These are phyloP conservation scores for Aspergillus alliaceus DNA, from an alignment of 2,329 filamentous ascomycete genomes.

Conservation along the genomic window DNA sequence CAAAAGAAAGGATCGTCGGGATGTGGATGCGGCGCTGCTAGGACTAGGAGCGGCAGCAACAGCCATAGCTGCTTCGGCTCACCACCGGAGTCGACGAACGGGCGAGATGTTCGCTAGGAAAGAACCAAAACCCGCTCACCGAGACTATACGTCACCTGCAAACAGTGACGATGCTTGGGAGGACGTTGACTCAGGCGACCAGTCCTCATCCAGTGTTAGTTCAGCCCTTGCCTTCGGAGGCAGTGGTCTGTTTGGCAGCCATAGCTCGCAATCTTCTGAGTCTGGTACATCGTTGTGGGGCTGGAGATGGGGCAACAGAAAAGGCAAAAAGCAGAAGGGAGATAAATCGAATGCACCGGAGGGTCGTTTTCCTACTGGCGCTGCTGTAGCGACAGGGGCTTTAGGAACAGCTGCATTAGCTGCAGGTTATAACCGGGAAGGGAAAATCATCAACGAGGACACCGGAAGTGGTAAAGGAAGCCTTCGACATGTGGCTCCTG, in stretches of 20 bases:
- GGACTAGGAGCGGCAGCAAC: slow-evolving; percentile 50
- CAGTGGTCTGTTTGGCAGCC: slow-evolving; percentile 44
- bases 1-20: slow-evolving; percentile 27
- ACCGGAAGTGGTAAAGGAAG: slow-evolving; percentile 44
- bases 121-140: slow-evolving; percentile 26
- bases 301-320: slow-evolving; percentile 58
- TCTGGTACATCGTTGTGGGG: slow-evolving; percentile 59
- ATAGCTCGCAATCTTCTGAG: slow-evolving; percentile 55
- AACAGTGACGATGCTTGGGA: slow-evolving; percentile 57
- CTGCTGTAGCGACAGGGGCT: slow-evolving; percentile 44
- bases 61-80: slow-evolving; percentile 43
- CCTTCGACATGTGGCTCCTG: slow-evolving; percentile 62
- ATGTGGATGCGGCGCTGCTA: slow-evolving; percentile 49
- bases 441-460: slow-evolving; percentile 20
- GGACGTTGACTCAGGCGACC: slow-evolving; percentile 57
- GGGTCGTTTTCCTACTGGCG: slow-evolving; percentile 26
- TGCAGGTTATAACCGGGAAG: slow-evolving; percentile 34
- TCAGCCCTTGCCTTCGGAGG: slow-evolving; percentile 64
- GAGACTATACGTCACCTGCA: slow-evolving; percentile 26
- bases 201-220: slow-evolving; percentile 54
- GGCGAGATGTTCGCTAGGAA: slow-evolving; percentile 34
- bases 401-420: slow-evolving; percentile 44
- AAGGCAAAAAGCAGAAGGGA: slow-evolving; percentile 28
- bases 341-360: slow-evolving; percentile 20
- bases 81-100: slow-evolving; percentile 35